Base-by-base conservation (phyloP, 1,284 basidiomycete genomes). In the Moesziomyces antarcticus region DNA sequence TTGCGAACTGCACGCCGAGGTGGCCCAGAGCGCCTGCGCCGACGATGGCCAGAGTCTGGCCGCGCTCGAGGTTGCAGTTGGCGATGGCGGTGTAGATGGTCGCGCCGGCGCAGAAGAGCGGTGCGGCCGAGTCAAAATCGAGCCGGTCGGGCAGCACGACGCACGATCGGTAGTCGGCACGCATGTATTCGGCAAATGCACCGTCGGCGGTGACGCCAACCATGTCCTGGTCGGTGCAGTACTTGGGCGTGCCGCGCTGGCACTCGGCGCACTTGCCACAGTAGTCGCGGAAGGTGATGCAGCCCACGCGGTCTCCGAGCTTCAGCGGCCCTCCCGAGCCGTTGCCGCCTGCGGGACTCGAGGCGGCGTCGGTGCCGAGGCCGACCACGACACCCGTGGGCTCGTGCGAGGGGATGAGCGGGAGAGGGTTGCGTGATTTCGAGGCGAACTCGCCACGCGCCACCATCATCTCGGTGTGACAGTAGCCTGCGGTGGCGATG, bases 51-150 rank as follows among this genome's bases (percentile, higher is more conserved):
- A 85, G 82, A 4, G 85, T 74, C 44, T 85, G 79, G 21, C 79
- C 81, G 48, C 16, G 53, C 52, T 50, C 8, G 1, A 79, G 67
- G 49, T 63, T 58, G 30, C 76, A 48, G 9, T 59, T 53, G 13
- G 83, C 73, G 18, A 87, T 78, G 2, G 84, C 82, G 54, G 84
- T 85, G 67, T 74, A 85, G 51, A 80, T 75, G 11, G 85, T 82
- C 3, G 78, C 60, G n/a, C 85, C 86, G 16, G 85, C 85, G 58
- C 85, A 87, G 50, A 86, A 75, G 3, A 86, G 74, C 8, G 86
- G 86, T 3, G 85, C 86, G 13, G 80, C 80, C 9, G 63, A 33
- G 37, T 50, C 64, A 45, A 53, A 81, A 55, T 24, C 71, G 21
- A 80, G 50, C 24, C 11, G 22, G 10, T 81, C 77, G 3, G 80